Conservation (phyloP, 345 rosid genomes). For the Salix brachista region DNA sequence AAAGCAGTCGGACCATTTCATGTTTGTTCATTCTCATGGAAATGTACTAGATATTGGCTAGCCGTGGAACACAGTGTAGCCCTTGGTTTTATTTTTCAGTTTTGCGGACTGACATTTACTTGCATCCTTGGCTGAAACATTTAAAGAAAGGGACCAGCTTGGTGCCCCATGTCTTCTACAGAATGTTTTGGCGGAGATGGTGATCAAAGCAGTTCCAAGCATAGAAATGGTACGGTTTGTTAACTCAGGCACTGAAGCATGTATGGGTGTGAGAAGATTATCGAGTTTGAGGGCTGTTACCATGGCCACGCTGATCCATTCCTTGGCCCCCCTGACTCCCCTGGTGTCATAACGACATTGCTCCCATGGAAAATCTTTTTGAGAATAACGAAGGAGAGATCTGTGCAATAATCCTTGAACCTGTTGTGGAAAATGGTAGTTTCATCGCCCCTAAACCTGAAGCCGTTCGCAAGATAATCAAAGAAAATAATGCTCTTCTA, state of each 20-base stretch:
- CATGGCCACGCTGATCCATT: conserved; percentile 97
- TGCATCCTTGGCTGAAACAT: conserved; percentile 78
- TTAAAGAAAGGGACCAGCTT: conserved; percentile 98
- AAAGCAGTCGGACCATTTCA: neutral
- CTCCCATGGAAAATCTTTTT: conserved; percentile 58
- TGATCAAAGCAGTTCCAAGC: conserved; percentile 85
- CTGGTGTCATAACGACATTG: conserved; percentile 62
- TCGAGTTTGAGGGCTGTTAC: conserved; percentile 94
- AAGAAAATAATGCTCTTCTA: conserved; percentile 64
- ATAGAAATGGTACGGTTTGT: conserved; percentile 96
- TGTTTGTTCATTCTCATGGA: neutral
- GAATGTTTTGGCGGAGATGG: conserved; percentile 86
- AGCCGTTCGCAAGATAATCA: conserved; percentile 46
- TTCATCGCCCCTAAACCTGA: conserved; percentile 65
- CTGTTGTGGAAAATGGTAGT: conserved; percentile 89
- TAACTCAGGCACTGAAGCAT: conserved; percentile 91
- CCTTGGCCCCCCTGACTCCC: conserved; percentile 89
- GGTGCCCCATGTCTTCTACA: conserved; percentile 97
- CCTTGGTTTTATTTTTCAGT: neutral
- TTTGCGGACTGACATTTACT: conserved; percentile 7
- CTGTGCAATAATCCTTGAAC: conserved; percentile 80
- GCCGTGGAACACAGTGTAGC: neutral
- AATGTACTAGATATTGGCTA: neutral
- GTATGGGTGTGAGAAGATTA: conserved; percentile 81
- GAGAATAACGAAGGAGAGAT: conserved; percentile 64